Percentiles rank a stretch among this genome's conserved stretches.
Evolutionary conservation across 2,329 filamentous ascomycete species (phyloP).

Genomic region (Stachybotrys chartarum): DNA sequence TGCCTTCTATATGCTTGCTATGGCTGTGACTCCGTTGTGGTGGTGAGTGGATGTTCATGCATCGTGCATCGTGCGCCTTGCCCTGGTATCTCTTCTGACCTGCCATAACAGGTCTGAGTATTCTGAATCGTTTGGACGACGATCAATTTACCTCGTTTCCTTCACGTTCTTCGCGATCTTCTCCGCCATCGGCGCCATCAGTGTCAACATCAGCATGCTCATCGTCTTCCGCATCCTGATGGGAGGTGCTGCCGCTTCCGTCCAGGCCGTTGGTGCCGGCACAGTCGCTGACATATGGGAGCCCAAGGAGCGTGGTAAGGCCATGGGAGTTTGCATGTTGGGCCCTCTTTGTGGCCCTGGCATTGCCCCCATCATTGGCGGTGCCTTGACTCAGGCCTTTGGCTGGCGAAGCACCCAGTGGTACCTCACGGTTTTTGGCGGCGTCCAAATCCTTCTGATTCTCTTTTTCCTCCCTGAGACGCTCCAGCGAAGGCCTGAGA

Average conservation of each 20-base stretch:
- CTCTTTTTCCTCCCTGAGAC: slow-evolving; percentile 58
- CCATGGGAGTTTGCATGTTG: slow-evolving; percentile 74
- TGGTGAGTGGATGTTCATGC: slow-evolving; percentile 42
- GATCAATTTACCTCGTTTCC: slow-evolving; percentile 66
- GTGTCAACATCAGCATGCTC: slow-evolving; percentile 62
- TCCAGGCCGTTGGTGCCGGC: slow-evolving; percentile 73
- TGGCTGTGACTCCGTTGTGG: slow-evolving; percentile 77
- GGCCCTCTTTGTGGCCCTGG: slow-evolving; percentile 68
- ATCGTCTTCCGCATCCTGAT: slow-evolving; percentile 66
- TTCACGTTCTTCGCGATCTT: slow-evolving; percentile 66
- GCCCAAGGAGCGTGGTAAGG: slow-evolving; percentile 58
- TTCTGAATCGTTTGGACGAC: slow-evolving; percentile 61
- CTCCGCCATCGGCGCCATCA: slow-evolving; percentile 59
- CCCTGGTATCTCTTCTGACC: too few relatives aligned
- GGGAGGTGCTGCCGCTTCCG: slow-evolving; percentile 68
- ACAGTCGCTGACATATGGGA: slow-evolving; percentile 81
- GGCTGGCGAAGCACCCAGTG: slow-evolving; percentile 71
- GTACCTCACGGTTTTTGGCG: slow-evolving; percentile 65
- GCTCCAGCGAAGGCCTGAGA: slow-evolving; percentile 28
- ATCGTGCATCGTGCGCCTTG: too few relatives aligned
- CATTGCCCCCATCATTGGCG: slow-evolving; percentile 67
- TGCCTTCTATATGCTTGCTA: slow-evolving; percentile 69
- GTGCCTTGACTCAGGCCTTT: slow-evolving; percentile 55
- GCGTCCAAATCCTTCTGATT: slow-evolving; percentile 44
- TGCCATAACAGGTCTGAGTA: slow-evolving; percentile 47